Evolutionary conservation across 2,329 filamentous ascomycete genomes (phyloP).

Genomic region (Clarireedia hainanense): DNA sequence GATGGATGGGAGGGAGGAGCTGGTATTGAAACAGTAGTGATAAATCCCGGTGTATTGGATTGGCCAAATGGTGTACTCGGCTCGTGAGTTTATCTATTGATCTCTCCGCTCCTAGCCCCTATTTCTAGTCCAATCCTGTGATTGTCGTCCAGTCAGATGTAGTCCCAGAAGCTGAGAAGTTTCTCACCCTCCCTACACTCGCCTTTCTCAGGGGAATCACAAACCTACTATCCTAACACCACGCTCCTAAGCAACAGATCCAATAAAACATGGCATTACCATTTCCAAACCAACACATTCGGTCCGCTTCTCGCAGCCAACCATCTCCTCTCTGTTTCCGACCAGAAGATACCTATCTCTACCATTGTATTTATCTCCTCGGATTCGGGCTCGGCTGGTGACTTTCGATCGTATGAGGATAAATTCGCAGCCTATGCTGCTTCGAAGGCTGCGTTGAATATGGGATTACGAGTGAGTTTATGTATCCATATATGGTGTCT

Average conservation of each 20-base stretch:
- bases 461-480: constrained; percentile 35
- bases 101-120: not conserved
- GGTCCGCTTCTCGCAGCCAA: constrained; percentile 50
- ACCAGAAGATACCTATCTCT: constrained; percentile 13
- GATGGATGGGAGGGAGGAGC: not conserved
- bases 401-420: constrained; percentile 47
- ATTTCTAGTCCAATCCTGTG: not conserved
- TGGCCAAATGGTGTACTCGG: not conserved
- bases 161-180: too few species aligned
- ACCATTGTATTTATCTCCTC: constrained; percentile 49
- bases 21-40: not conserved
- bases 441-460: constrained; percentile 49
- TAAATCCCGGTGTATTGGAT: not conserved
- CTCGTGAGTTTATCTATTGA: not conserved
- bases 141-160: not conserved
- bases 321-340: constrained; percentile 35
- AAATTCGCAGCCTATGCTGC: constrained; percentile 50
- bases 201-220: too few species aligned
- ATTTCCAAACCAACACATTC: constrained; percentile 50
- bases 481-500: not conserved
- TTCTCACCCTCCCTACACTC: too few species aligned
- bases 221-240: not conserved
- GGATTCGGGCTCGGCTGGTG: constrained; percentile 44
- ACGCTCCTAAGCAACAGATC: constrained; percentile 30
- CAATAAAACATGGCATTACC: constrained; percentile 44